Evolutionary conservation across 768 basidiomycete species (phyloP).

Genomic region (Sarcodon aspratus): DNA sequence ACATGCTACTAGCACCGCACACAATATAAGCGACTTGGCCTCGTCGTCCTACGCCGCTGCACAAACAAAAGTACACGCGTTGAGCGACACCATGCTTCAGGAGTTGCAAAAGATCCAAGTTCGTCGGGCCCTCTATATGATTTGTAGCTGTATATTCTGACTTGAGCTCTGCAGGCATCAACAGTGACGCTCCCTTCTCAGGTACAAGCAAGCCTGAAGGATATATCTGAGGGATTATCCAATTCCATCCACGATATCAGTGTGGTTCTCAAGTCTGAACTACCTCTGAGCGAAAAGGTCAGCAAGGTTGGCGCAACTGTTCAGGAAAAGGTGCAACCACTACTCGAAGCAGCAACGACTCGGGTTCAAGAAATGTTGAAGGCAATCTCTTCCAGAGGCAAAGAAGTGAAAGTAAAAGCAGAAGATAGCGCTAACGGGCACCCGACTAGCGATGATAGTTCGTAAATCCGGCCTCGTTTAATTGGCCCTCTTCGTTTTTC

Average conservation of each 20-base stretch:
- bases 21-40: conserved; percentile 47
- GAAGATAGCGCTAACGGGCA: conserved; percentile 2
- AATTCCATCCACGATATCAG: conserved; percentile 42
- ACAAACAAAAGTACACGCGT: conserved; percentile 42
- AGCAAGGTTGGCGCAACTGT: conserved; percentile 45
- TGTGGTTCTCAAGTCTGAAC: conserved; percentile 39
- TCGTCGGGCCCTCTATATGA: not conserved
- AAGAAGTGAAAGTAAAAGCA: conserved; percentile 9
- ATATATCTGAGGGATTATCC: conserved; percentile 43
- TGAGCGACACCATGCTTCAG: conserved; percentile 54
- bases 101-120: conserved; percentile 55
- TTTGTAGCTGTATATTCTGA: not conserved
- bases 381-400: conserved; percentile 6
- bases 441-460: not conserved
- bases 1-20: conserved; percentile 57
- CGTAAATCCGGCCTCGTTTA: not conserved
- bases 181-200: conserved; percentile 38
- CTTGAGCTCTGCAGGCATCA: conserved; percentile 28
- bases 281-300: conserved; percentile 55
- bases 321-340: conserved; percentile 45
- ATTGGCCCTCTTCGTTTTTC: not conserved
- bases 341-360: conserved; percentile 33
- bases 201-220: conserved; percentile 49
- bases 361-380: conserved; percentile 20
- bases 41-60: conserved; percentile 44